phyloP scores from a whole-genome alignment of 2,329 filamentous ascomycete genomes.

The Xylariales sp. region DNA sequence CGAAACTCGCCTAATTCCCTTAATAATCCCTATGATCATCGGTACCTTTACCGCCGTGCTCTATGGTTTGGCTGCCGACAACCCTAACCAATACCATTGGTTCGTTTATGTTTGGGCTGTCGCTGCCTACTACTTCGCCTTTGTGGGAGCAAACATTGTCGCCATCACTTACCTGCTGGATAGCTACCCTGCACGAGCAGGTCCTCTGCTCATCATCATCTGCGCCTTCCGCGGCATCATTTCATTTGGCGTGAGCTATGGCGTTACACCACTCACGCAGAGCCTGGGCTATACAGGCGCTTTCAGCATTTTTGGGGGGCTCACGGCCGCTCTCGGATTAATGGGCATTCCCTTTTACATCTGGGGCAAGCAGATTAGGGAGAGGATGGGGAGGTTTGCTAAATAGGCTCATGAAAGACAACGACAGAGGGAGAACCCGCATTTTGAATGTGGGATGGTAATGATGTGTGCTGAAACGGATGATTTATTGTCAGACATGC shows the following conservation, averaged over 20 bases:
- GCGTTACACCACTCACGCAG: no score
- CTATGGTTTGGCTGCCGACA: constrained; percentile 29
- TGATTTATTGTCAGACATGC: no score
- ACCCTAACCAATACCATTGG: constrained; percentile 30
- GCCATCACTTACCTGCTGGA: not conserved
- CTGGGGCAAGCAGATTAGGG: no score
- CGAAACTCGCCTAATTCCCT: constrained; percentile 30
- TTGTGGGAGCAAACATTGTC: not conserved
- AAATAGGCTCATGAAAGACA: no score
- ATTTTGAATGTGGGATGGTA: no score
- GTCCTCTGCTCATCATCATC: not conserved
- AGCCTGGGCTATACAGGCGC: no score
- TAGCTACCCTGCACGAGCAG: not conserved
- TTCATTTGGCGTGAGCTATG: not conserved
- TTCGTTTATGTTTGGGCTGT: constrained; percentile 23
- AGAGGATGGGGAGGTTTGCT: no score
- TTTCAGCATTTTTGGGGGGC: no score
- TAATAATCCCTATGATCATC: constrained; percentile 30
- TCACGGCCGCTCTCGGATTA: no score
- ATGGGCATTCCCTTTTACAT: no score
- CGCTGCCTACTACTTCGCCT: constrained; percentile 4
- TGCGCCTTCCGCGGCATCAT: not conserved
- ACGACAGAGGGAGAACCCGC: no score
- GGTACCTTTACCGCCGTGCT: constrained; percentile 31
- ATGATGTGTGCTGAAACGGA: no score